A percentile compares a stretch with the other conserved stretches of the same genome.
Evolutionary conservation across 148 eudicot species (phyloP).

Genomic region (Rhododendron simsii): DNA sequence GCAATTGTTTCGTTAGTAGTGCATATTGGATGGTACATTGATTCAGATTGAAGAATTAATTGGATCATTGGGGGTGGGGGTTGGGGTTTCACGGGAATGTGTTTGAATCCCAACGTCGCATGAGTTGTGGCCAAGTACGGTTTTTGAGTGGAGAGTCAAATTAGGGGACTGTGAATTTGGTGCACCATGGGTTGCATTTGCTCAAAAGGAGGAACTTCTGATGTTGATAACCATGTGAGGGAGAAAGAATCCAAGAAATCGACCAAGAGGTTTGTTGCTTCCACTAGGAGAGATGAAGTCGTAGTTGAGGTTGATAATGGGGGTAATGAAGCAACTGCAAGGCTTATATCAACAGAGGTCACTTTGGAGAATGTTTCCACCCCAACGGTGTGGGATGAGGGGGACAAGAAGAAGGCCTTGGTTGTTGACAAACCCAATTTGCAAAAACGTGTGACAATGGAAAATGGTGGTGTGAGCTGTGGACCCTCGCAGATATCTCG

Average conservation of each 20-base stretch:
- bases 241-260: slow-evolving; percentile 22
- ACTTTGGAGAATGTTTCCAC: slow-evolving; percentile 30
- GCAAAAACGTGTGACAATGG: slow-evolving; percentile 17
- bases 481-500: slow-evolving; percentile 33
- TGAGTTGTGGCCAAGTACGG: not conserved
- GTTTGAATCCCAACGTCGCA: not conserved
- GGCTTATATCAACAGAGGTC: slow-evolving; percentile 41
- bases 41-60: not conserved
- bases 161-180: slow-evolving; percentile 5
- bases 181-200: slow-evolving; percentile 57
- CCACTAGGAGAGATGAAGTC: slow-evolving; percentile 28
- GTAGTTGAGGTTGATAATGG: slow-evolving; percentile 27
- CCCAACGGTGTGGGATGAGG: slow-evolving; percentile 31
- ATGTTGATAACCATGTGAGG: slow-evolving; percentile 13
- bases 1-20: not conserved
- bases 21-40: not conserved
- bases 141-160: not conserved
- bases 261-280: slow-evolving; percentile 24
- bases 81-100: not conserved
- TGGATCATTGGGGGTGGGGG: not conserved
- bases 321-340: slow-evolving; percentile 40
- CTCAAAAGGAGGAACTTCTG: slow-evolving; percentile 47
- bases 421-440: slow-evolving; percentile 29
- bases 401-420: slow-evolving; percentile 21
- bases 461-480: slow-evolving; percentile 14